Percentiles rank a stretch among this genome's conserved stretches.
Conservation (phyloP, 2,329 filamentous ascomycete species). For the Colletotrichum graminicola region DNA sequence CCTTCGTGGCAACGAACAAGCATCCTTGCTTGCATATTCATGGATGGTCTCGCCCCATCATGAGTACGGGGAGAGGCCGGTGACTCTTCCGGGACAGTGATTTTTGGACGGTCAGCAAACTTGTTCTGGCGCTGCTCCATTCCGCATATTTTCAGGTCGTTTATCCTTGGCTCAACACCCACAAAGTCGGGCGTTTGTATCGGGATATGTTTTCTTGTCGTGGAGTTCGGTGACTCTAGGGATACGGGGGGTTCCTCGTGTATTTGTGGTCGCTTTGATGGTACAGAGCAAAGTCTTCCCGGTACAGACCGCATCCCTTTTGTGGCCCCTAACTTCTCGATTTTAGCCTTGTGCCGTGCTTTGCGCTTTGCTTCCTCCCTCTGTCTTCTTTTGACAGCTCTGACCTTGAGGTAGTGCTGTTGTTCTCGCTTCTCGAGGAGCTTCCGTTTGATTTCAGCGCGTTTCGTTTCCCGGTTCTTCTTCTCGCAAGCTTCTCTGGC, state of each 20-base stretch:
- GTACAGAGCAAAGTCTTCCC: not conserved
- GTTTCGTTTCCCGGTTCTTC: slow-evolving; percentile 56
- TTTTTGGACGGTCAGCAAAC: not conserved
- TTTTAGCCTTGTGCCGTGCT: slow-evolving; percentile 53
- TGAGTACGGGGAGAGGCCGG: not conserved
- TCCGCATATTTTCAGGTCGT: not conserved
- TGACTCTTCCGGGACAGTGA: not conserved
- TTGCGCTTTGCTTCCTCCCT: slow-evolving; percentile 49
- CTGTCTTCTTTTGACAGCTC: slow-evolving; percentile 52
- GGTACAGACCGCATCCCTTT: not conserved
- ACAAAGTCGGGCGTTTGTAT: slow-evolving; percentile 31
- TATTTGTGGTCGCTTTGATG: not conserved
- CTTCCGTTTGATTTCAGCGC: slow-evolving; percentile 54
- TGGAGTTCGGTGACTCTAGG: slow-evolving; percentile 51
- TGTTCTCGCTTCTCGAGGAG: slow-evolving; percentile 56
- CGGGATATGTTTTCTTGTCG: slow-evolving; percentile 45
- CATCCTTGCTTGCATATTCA: not conserved
- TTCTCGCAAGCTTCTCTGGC: slow-evolving; percentile 60
- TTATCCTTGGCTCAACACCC: slow-evolving; percentile 1
- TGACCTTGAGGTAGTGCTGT: slow-evolving; percentile 53
- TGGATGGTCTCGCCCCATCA: not conserved
- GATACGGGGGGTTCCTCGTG: slow-evolving; percentile 15
- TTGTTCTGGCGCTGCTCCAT: not conserved
- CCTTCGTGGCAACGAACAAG: not conserved
- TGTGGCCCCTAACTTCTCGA: slow-evolving; percentile 45